Percentiles rank a stretch among this genome's conserved stretches.
Conservation (phyloP, 2,329 filamentous ascomycete genomes). For the Thielaviopsis populi region DNA sequence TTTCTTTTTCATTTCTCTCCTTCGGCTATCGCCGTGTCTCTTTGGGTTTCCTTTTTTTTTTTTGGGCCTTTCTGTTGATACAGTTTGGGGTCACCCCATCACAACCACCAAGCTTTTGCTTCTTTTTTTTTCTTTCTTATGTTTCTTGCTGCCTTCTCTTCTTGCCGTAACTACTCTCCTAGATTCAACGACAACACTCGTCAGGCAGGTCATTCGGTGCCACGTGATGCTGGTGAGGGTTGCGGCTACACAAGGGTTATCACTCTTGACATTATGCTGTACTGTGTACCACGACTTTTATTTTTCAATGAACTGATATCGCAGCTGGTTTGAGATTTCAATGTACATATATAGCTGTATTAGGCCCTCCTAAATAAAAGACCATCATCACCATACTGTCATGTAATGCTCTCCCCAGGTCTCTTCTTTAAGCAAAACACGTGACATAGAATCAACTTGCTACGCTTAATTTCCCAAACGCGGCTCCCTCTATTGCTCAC, state of each 20-base stretch:
- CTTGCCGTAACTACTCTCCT: conserved; percentile 18
- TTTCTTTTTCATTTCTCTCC: too few species aligned
- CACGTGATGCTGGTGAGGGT: conserved; percentile 1
- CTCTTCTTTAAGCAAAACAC: neutral
- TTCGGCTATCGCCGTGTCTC: neutral
- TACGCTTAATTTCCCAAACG: neutral
- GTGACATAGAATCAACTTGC: neutral
- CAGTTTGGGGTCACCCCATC: conserved; percentile 17
- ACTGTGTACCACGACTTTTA: neutral
- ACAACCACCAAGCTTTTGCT: neutral
- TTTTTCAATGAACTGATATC: neutral
- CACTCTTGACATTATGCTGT: conserved; percentile 4
- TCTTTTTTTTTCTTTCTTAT: conserved; percentile 12
- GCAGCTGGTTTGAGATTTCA: neutral
- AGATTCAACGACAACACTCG: conserved; percentile 11
- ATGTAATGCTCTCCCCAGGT: neutral
- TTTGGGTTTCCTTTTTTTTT: conserved; percentile 12
- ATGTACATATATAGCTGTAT: conserved; percentile 1
- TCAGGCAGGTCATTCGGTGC: conserved; percentile 12
- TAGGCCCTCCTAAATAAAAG: neutral
- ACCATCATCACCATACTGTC: neutral
- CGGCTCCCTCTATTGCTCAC: conserved; percentile 6
- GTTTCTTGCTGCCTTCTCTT: conserved; percentile 13
- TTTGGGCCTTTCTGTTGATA: conserved; percentile 14
- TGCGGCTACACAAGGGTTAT: conserved; percentile 12